phyloP scores from a whole-genome alignment of 805 yeast species.

The Wickerhamomyces alni region DNA sequence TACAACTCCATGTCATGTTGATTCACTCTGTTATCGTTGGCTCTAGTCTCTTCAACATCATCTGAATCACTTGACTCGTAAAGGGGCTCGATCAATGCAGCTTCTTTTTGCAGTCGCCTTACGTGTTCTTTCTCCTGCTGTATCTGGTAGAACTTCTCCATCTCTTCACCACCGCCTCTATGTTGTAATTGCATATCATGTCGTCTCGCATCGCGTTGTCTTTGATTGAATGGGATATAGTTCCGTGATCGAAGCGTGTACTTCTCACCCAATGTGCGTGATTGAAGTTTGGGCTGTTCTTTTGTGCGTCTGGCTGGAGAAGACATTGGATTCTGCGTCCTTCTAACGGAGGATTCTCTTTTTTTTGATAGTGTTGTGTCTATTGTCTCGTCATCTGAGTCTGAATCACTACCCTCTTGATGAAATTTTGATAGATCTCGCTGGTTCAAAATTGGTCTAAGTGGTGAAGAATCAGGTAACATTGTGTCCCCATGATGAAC shows the following conservation, averaged over 20 bases:
- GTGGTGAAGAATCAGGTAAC: not conserved
- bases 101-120: slow-evolving; percentile 6
- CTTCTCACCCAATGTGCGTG: slow-evolving; percentile 11
- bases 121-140: slow-evolving; percentile 7
- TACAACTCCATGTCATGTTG: too few species aligned
- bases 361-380: slow-evolving; percentile 1
- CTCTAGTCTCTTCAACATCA: not conserved
- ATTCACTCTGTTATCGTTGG: too few species aligned
- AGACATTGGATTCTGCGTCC: slow-evolving; percentile 9
- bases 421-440: not conserved
- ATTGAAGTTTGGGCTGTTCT: not conserved
- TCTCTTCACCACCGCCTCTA: slow-evolving; percentile 19
- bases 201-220: slow-evolving; percentile 10
- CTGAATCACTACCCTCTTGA: not conserved
- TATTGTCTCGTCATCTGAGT: not conserved
- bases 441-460: not conserved
- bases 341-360: slow-evolving; percentile 1
- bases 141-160: slow-evolving; percentile 14
- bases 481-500: too few species aligned
- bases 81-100: slow-evolving; percentile 6
- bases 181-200: slow-evolving; percentile 7
- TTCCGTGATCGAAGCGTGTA: slow-evolving; percentile 17
- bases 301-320: slow-evolving; percentile 3
- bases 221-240: slow-evolving; percentile 16
- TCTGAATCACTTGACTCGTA: slow-evolving; percentile 3